Percentiles rank a stretch among this genome's conserved stretches.
phyloP scores from a whole-genome alignment of 208 protist species.

The Acanthamoeba polyphaga region DNA sequence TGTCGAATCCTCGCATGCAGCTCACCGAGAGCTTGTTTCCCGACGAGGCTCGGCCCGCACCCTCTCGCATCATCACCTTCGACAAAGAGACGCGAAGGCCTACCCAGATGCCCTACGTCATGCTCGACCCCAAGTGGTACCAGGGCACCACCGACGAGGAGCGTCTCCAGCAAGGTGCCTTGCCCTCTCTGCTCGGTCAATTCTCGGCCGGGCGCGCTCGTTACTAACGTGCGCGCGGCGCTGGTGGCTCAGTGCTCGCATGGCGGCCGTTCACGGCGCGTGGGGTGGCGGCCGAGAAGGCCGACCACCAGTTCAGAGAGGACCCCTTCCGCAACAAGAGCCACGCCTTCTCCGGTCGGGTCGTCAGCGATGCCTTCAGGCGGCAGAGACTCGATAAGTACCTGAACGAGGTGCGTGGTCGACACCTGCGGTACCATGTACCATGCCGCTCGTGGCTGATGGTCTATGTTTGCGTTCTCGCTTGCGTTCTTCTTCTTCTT shows the following conservation, averaged over 20 bases:
- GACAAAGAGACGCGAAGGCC: neutral
- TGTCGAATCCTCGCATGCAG: neutral
- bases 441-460: too few relatives aligned
- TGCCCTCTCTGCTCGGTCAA: neutral
- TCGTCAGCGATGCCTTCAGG: neutral
- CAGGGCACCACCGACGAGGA: constrained; percentile 25
- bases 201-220: neutral
- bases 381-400: constrained; percentile 48
- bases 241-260: neutral
- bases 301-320: constrained; percentile 33
- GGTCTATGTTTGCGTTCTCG: too few relatives aligned
- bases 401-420: neutral
- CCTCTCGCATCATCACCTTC: neutral
- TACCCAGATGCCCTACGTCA: constrained; percentile 29
- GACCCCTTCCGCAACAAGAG: constrained; percentile 27
- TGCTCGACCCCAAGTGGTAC: constrained; percentile 66
- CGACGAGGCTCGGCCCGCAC: neutral
- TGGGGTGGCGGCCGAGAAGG: neutral
- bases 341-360: neutral
- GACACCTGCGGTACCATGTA: neutral
- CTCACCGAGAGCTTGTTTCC: neutral
- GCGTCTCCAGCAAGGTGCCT: constrained; percentile 35
- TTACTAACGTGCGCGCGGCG: neutral
- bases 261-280: constrained; percentile 33
- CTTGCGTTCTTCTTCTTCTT: neutral